These are phyloP conservation scores for Tylopilus plumbeoviolaceoides DNA, from an alignment of 768 basidiomycete species.

Conservation along the genomic window DNA sequence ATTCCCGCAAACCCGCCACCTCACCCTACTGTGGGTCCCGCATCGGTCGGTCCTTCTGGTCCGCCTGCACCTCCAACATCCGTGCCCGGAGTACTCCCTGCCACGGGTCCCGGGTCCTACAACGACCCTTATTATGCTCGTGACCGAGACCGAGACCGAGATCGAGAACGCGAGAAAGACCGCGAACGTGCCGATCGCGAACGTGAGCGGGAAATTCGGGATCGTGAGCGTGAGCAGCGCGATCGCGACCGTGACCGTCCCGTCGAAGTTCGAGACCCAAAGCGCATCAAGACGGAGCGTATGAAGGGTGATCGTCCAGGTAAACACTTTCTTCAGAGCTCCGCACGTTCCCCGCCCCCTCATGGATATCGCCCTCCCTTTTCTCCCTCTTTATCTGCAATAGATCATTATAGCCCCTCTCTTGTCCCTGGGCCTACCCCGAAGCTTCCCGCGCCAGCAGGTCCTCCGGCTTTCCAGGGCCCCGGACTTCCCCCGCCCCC, in stretches of 20 bases:
- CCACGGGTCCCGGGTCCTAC: conserved; percentile 31
- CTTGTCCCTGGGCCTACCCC: conserved; percentile 39
- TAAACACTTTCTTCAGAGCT: conserved; percentile 29
- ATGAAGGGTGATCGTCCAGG: conserved; percentile 43
- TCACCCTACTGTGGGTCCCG: conserved; percentile 32
- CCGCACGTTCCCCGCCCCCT: conserved; percentile 30
- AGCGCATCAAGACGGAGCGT: conserved; percentile 55
- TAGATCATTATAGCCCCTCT: conserved; percentile 33
- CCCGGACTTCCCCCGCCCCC: conserved; percentile 36
- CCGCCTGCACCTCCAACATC: conserved; percentile 30
- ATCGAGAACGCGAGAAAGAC: conserved; percentile 40
- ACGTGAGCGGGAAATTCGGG: conserved; percentile 35
- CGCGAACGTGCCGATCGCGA: conserved; percentile 38
- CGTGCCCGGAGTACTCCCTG: conserved; percentile 28
- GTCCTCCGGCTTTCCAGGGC: conserved; percentile 32
- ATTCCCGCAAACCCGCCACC: conserved; percentile 34
- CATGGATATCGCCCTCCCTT: conserved; percentile 27
- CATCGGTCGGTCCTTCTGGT: conserved; percentile 32
- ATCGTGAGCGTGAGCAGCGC: conserved; percentile 34
- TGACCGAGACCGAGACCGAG: conserved; percentile 36
- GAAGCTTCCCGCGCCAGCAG: conserved; percentile 30
- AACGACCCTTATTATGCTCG: conserved; percentile 37
- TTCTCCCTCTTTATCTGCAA: conserved; percentile 24
- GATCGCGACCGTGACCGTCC: conserved; percentile 47
- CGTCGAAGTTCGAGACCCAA: conserved; percentile 50